A percentile compares a stretch with the other conserved stretches of the same genome.
Conservation (phyloP, 345 rosid species). For the Jatropha curcas region DNA sequence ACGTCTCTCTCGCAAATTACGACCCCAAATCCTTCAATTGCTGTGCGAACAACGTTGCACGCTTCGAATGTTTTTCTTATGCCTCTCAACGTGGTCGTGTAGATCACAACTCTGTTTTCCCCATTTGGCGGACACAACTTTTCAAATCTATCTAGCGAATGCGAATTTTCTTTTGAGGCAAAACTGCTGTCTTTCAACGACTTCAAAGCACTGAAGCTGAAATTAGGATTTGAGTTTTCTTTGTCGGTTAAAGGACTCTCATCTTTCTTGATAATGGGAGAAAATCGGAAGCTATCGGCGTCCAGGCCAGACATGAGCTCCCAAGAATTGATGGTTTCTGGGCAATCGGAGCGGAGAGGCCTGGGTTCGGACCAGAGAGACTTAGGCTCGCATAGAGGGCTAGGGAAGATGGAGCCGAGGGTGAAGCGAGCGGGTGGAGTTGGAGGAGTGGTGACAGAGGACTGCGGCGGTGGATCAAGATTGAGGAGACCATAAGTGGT, state of each 20-base stretch:
- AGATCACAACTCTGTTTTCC: constrained; percentile 63
- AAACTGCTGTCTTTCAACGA: background rate
- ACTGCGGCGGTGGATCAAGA: constrained; percentile 61
- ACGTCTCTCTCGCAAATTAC: constrained; percentile 83
- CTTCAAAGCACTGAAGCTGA: background rate
- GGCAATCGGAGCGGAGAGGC: constrained; percentile 38
- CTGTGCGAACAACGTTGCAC: constrained; percentile 61
- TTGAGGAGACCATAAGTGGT: constrained; percentile 93
- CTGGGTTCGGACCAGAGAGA: constrained; percentile 54
- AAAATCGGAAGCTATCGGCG: constrained; percentile 79
- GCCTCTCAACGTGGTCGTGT: constrained; percentile 78
- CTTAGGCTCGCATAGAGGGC: constrained; percentile 42
- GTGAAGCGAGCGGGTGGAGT: constrained; percentile 59
- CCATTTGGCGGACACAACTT: constrained; percentile 44
- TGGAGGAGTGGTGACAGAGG: constrained; percentile 42
- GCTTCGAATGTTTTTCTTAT: constrained; percentile 82
- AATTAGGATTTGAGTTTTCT: constrained; percentile 55
- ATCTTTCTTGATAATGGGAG: constrained; percentile 35
- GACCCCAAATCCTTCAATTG: constrained; percentile 65
- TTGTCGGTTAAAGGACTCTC: constrained; percentile 13
- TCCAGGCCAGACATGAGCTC: constrained; percentile 92
- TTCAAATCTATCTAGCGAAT: constrained; percentile 13
- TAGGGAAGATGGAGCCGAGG: constrained; percentile 42
- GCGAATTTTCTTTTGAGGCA: background rate
- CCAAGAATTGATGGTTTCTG: constrained; percentile 82